Evolutionary conservation across 1,139 yeast genomes (phyloP).

Genomic region (Taphrina pruni): DNA sequence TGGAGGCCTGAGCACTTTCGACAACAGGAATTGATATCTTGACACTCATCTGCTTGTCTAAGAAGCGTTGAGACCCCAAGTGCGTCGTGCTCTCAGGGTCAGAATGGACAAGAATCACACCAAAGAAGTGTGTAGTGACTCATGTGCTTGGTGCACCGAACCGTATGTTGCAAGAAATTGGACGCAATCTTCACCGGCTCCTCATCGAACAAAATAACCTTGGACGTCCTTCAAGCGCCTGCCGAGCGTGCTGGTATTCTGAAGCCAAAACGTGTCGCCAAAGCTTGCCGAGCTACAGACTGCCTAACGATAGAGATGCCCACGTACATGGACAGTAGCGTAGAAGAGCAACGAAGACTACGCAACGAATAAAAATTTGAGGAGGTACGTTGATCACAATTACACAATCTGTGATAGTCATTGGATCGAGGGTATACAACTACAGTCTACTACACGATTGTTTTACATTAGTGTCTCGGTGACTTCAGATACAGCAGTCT

Average conservation of each 20-base stretch:
- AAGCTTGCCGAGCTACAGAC: too few species aligned
- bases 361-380: background rate
- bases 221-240: too few species aligned
- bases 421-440: background rate
- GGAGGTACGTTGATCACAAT: background rate
- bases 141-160: too few species aligned
- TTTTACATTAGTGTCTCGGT: conserved; percentile 33
- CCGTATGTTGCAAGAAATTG: background rate
- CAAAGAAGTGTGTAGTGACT: too few species aligned
- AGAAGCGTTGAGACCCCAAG: too few species aligned
- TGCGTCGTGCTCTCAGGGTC: too few species aligned
- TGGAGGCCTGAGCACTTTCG: conserved; percentile 22
- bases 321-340: background rate
- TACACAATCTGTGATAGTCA: background rate
- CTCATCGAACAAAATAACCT: background rate
- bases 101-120: too few species aligned
- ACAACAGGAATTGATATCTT: conserved; percentile 18
- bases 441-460: conserved; percentile 3
- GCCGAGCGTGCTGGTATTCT: too few species aligned
- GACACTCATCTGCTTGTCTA: conserved; percentile 6
- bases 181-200: background rate
- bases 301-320: background rate
- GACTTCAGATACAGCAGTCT: conserved; percentile 17
- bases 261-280: too few species aligned
- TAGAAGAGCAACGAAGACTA: background rate